Conservation (phyloP, 495 filamentous ascomycete species). For the Glutinoglossum americanum region DNA sequence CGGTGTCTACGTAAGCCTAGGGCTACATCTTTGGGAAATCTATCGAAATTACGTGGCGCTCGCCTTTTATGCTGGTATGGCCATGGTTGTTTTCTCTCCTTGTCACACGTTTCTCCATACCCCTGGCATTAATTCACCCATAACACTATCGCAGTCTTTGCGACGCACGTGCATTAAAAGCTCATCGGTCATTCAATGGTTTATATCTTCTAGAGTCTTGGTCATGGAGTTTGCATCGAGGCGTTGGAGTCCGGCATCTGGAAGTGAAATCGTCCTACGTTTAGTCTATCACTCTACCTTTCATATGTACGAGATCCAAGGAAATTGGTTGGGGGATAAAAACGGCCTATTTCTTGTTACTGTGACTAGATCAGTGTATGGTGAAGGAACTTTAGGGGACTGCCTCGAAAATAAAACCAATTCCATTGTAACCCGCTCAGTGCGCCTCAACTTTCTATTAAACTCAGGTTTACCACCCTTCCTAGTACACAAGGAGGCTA, state of each 20-base stretch:
- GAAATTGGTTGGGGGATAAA: background rate
- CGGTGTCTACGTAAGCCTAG: background rate
- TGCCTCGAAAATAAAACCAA: background rate
- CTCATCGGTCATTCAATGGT: background rate
- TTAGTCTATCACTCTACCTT: background rate
- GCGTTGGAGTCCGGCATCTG: background rate
- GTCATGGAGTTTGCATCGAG: background rate
- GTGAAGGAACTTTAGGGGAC: background rate
- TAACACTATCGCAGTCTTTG: background rate
- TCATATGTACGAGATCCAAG: background rate
- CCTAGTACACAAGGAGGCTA: too few relatives aligned
- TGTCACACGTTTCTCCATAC: background rate
- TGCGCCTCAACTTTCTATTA: constrained; percentile 5
- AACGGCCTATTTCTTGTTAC: background rate
- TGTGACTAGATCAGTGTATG: background rate
- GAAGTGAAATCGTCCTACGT: background rate
- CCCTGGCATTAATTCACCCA: background rate
- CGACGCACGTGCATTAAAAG: background rate
- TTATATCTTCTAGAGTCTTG: background rate
- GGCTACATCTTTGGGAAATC: background rate
- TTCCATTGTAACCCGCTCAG: background rate
- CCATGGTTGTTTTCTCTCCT: background rate
- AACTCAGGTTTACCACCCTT: background rate
- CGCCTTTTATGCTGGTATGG: background rate
- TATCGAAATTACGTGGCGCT: background rate